Conservation (phyloP, 164 flowering plant genomes). For the Euptelea pleiosperma region DNA sequence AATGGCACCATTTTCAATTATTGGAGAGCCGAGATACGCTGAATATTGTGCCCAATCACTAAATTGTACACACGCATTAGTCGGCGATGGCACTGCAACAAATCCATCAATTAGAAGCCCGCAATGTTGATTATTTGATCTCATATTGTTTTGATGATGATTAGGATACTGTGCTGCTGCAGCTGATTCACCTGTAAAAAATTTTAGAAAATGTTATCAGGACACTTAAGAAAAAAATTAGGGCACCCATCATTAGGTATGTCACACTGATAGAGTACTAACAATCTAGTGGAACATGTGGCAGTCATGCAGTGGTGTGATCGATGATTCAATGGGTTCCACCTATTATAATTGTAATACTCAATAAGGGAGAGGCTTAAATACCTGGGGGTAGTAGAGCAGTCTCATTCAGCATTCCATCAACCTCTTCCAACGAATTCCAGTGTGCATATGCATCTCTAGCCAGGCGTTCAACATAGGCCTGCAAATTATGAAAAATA, state of each 20-base stretch:
- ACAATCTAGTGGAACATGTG: too few relatives aligned
- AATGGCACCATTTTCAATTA: neutral
- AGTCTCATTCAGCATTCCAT: slow-evolving; percentile 6
- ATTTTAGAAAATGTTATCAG: too few relatives aligned
- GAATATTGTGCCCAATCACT: slow-evolving; percentile 3
- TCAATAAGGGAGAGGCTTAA: neutral
- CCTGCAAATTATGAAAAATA: too few relatives aligned
- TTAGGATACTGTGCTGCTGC: too few relatives aligned
- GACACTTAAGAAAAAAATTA: too few relatives aligned
- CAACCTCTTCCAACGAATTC: slow-evolving; percentile 29
- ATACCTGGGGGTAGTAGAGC: slow-evolving; percentile 12
- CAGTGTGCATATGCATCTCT: slow-evolving; percentile 27
- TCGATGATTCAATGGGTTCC: too few relatives aligned
- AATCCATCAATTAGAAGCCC: neutral
- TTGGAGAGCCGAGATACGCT: neutral
- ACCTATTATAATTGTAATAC: too few relatives aligned
- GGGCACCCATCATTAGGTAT: too few relatives aligned
- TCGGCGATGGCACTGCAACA: neutral
- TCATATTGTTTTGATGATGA: neutral
- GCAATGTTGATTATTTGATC: neutral
- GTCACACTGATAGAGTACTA: too few relatives aligned
- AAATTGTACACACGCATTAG: neutral
- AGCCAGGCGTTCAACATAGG: slow-evolving; percentile 19
- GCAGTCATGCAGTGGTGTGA: too few relatives aligned
- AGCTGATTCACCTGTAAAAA: too few relatives aligned